Percentiles rank a stretch among this genome's conserved stretches.
phyloP scores from a whole-genome alignment of 2,329 filamentous ascomycete genomes.

The Diaporthe longicolla region DNA sequence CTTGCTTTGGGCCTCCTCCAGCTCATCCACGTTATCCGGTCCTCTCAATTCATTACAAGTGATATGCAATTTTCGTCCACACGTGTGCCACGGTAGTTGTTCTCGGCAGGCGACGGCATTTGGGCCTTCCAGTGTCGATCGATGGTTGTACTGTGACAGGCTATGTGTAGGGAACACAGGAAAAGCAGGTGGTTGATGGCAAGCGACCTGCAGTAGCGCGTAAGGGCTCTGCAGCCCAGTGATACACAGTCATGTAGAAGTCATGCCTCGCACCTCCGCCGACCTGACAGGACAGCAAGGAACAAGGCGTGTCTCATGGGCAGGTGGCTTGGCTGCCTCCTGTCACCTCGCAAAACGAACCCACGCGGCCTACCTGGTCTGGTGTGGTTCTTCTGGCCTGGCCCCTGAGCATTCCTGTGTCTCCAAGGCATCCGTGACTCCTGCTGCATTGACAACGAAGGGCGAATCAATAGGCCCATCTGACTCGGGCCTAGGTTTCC shows the following conservation, averaged over 20 bases:
- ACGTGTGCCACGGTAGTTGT: background rate
- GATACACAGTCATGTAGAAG: background rate
- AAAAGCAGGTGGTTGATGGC: background rate
- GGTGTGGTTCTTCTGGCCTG: background rate
- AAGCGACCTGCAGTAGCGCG: slow-evolving; percentile 25
- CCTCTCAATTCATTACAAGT: background rate
- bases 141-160: background rate
- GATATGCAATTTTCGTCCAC: slow-evolving; percentile 1
- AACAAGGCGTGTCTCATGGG: slow-evolving; percentile 1
- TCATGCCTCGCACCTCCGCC: background rate
- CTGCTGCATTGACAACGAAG: slow-evolving; percentile 4
- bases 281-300: background rate
- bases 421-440: slow-evolving; percentile 1
- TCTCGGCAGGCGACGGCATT: slow-evolving; percentile 17
- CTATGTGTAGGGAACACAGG: background rate
- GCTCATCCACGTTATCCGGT: slow-evolving; percentile 6
- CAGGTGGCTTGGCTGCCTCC: background rate
- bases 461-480: background rate
- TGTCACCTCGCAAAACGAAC: background rate
- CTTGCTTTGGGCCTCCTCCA: slow-evolving; percentile 38
- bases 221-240: slow-evolving; percentile 23
- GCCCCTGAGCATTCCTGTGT: background rate
- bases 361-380: slow-evolving; percentile 15
- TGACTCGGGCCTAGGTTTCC: slow-evolving; percentile 16
- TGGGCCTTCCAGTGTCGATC: background rate